These are phyloP conservation scores for Talaromyces sp. DNA, from an alignment of 2,329 filamentous ascomycete genomes.

Conservation along the genomic window DNA sequence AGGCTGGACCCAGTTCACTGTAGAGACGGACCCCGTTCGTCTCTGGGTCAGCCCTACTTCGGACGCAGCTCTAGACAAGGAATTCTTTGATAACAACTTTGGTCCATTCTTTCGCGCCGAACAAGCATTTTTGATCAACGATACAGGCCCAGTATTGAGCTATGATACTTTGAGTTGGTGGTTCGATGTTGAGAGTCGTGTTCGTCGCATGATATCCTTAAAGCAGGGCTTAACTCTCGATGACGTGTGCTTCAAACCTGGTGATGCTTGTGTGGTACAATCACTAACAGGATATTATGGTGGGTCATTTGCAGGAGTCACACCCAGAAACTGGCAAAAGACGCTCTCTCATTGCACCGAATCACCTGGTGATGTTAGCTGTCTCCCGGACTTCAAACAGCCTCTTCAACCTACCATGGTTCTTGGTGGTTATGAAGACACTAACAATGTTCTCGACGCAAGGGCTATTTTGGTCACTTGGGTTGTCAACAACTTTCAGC, in stretches of 20 bases:
- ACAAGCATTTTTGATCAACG: constrained; percentile 91
- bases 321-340: constrained; percentile 66
- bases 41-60: constrained; percentile 97
- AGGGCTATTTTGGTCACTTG: constrained; percentile 84
- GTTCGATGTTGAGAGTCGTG: constrained; percentile 80
- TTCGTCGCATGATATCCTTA: constrained; percentile 68
- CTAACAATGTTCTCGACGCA: constrained; percentile 65
- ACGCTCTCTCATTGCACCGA: constrained; percentile 70
- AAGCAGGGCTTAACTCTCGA: constrained; percentile 67
- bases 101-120: constrained; percentile 94
- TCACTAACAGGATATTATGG: constrained; percentile 88
- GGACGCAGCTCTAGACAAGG: constrained; percentile 84
- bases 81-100: constrained; percentile 88
- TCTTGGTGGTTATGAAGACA: constrained; percentile 71
- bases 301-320: constrained; percentile 60
- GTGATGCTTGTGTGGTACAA: constrained; percentile 85
- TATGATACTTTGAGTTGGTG: constrained; percentile 92
- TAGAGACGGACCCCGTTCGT: constrained; percentile 85
- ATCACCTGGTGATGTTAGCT: constrained; percentile 68
- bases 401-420: constrained; percentile 83
- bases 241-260: constrained; percentile 93
- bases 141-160: constrained; percentile 78
- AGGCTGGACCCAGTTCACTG: constrained; percentile 83
- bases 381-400: constrained; percentile 83
- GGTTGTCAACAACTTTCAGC: constrained; percentile 84